These are phyloP conservation scores for Leishmania martiniquensis DNA, from an alignment of 208 protist genomes.

Conservation along the genomic window DNA sequence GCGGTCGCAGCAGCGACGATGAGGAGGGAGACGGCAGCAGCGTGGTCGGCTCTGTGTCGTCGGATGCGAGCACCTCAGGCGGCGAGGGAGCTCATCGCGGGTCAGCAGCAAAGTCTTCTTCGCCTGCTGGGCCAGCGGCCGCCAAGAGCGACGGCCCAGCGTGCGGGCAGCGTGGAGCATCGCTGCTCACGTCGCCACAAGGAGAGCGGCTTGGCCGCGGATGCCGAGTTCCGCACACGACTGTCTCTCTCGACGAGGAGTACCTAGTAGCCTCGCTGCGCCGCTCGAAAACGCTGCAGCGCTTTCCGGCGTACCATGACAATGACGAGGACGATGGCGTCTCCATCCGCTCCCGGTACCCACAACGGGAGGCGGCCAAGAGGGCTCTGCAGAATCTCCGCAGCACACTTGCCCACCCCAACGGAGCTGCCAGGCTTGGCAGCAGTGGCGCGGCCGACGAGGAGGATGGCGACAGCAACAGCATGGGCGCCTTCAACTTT, in stretches of 20 bases:
- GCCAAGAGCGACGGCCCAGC: neutral
- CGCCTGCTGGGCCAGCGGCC: neutral
- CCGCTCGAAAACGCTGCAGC: conserved; percentile 3
- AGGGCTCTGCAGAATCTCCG: conserved; percentile 58
- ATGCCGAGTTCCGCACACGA: conserved; percentile 48
- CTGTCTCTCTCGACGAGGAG: conserved; percentile 48
- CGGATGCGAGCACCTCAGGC: conserved; percentile 15
- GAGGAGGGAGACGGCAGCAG: conserved; percentile 9
- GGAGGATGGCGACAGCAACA: conserved; percentile 19
- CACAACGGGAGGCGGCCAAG: conserved; percentile 60
- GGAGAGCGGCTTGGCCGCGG: conserved; percentile 66
- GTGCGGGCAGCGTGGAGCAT: neutral
- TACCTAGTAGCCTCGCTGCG: conserved; percentile 35
- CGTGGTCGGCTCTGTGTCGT: conserved; percentile 8
- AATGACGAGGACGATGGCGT: conserved; percentile 18
- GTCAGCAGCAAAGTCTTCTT: neutral
- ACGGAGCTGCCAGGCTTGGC: conserved; percentile 11
- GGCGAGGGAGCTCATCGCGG: neutral
- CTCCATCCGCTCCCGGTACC: conserved; percentile 58
- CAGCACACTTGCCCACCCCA: conserved; percentile 32
- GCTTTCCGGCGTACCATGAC: neutral
- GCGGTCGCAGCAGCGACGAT: conserved; percentile 13
- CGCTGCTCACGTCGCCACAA: neutral
- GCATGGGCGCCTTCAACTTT: conserved; percentile 40
- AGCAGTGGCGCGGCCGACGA: conserved; percentile 5